Percentiles rank a stretch among this genome's conserved stretches.
Evolutionary conservation across 345 rosid genomes (phyloP).

Genomic region (Firmiana major): DNA sequence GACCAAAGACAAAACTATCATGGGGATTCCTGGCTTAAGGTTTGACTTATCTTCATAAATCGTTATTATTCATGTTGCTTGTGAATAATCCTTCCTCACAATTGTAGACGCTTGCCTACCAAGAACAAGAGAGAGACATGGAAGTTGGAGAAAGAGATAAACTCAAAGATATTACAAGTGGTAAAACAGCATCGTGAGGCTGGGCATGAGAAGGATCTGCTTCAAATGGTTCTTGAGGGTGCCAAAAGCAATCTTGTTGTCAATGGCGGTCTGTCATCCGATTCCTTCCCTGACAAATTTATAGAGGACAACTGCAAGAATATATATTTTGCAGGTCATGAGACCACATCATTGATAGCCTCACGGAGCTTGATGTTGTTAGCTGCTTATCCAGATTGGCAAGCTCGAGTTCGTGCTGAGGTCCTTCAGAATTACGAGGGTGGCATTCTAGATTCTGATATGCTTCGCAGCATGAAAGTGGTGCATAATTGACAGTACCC

Average conservation of each 20-base stretch:
- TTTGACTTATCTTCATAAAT: background rate
- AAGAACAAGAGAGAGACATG: slow-evolving; percentile 31
- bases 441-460: slow-evolving; percentile 18
- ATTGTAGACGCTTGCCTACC: slow-evolving; percentile 29
- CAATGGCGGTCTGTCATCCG: slow-evolving; percentile 1
- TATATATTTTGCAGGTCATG: slow-evolving; percentile 45
- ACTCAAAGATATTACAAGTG: slow-evolving; percentile 20
- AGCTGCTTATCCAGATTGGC: slow-evolving; percentile 43
- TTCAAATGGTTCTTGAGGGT: slow-evolving; percentile 35
- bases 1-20: slow-evolving; percentile 9
- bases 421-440: slow-evolving; percentile 2
- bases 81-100: background rate
- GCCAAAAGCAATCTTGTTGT: slow-evolving; percentile 10
- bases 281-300: slow-evolving; percentile 2
- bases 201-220: slow-evolving; percentile 26
- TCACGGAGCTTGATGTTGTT: slow-evolving; percentile 38
- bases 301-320: slow-evolving; percentile 45
- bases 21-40: slow-evolving; percentile 30
- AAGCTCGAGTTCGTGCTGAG: slow-evolving; percentile 35
- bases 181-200: slow-evolving; percentile 24
- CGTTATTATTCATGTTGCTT: no score
- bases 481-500: background rate
- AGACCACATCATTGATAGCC: slow-evolving; percentile 28
- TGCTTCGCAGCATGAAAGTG: slow-evolving; percentile 26
- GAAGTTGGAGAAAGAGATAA: slow-evolving; percentile 34